A percentile compares a stretch with the other conserved stretches of the same genome.
Evolutionary conservation across 257 asterid species (phyloP).

Genomic region (Verbena officinalis): DNA sequence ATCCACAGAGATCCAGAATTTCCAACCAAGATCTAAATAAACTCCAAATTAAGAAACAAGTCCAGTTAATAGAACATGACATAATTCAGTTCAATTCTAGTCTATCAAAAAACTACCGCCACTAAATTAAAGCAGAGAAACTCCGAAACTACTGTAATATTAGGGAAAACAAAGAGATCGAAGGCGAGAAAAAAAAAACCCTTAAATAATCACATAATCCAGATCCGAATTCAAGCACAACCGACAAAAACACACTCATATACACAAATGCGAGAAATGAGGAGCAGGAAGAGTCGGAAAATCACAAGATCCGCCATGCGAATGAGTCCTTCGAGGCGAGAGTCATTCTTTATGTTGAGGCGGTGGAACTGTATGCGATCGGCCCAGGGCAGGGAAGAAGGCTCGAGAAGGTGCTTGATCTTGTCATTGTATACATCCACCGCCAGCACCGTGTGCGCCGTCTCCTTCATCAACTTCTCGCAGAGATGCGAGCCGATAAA

Average conservation of each 20-base stretch:
- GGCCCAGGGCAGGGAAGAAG: conserved; percentile 52
- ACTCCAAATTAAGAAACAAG: conserved; percentile 11
- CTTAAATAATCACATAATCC: conserved; percentile 3
- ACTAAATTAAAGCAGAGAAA: neutral
- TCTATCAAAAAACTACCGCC: conserved; percentile 7
- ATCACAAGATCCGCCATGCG: conserved; percentile 95
- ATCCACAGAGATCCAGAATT: conserved; percentile 17
- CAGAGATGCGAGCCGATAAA: conserved; percentile 95
- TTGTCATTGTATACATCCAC: conserved; percentile 88
- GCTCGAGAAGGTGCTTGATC: conserved; percentile 85
- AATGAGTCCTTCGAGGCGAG: conserved; percentile 97
- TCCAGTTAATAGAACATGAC: conserved; percentile 13
- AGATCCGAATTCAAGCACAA: conserved; percentile 20
- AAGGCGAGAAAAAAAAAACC: neutral
- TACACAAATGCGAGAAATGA: neutral
- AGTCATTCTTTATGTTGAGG: conserved; percentile 85
- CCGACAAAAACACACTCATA: neutral
- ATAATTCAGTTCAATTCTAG: conserved; percentile 12
- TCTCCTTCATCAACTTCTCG: conserved; percentile 81
- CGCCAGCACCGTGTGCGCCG: conserved; percentile 80
- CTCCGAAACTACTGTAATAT: neutral
- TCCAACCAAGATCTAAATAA: conserved; percentile 29
- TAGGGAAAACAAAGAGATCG: neutral
- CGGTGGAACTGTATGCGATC: conserved; percentile 94
- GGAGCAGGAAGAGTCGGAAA: conserved; percentile 11